These are phyloP conservation scores for Cercis canadensis DNA, from an alignment of 306 rosid species.

Conservation along the genomic window DNA sequence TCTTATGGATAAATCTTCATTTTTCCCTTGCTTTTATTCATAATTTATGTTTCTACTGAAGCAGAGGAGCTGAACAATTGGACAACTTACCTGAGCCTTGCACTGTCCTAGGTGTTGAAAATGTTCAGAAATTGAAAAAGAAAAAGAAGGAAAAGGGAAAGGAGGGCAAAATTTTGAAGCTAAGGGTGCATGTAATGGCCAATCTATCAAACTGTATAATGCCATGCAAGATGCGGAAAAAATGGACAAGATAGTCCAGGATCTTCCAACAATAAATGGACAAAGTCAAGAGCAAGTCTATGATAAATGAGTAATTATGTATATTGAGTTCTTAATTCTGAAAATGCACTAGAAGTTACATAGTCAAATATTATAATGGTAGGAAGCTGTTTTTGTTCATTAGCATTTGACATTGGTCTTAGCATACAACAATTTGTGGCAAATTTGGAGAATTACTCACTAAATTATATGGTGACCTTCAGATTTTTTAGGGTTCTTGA, in stretches of 20 bases:
- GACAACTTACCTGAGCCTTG: slow-evolving; percentile 27
- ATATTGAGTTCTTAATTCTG: slow-evolving; percentile 26
- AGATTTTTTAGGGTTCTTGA: slow-evolving; percentile 14
- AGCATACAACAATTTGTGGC: not conserved
- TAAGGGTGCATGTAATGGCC: slow-evolving; percentile 29
- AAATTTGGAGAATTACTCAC: slow-evolving; percentile 10
- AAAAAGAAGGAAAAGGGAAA: slow-evolving; percentile 41
- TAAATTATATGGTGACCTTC: not conserved
- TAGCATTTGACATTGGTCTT: slow-evolving; percentile 9
- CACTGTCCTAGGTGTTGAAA: slow-evolving; percentile 32
- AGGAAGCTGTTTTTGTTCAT: slow-evolving; percentile 4
- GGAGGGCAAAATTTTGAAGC: slow-evolving; percentile 11
- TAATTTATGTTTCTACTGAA: slow-evolving; percentile 33
- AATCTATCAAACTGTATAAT: slow-evolving; percentile 29
- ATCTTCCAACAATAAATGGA: slow-evolving; percentile 32
- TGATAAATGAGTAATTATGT: slow-evolving; percentile 44
- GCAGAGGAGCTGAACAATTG: slow-evolving; percentile 37
- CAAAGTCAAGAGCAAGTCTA: slow-evolving; percentile 32
- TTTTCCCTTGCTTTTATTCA: no score
- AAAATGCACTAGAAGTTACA: not conserved
- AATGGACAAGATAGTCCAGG: slow-evolving; percentile 34
- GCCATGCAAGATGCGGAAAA: slow-evolving; percentile 29
- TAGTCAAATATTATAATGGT: not conserved
- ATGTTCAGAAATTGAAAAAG: slow-evolving; percentile 37
- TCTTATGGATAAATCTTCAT: not conserved